phyloP scores from a whole-genome alignment of 805 yeast species.

The Torulaspora microellipsoides region DNA sequence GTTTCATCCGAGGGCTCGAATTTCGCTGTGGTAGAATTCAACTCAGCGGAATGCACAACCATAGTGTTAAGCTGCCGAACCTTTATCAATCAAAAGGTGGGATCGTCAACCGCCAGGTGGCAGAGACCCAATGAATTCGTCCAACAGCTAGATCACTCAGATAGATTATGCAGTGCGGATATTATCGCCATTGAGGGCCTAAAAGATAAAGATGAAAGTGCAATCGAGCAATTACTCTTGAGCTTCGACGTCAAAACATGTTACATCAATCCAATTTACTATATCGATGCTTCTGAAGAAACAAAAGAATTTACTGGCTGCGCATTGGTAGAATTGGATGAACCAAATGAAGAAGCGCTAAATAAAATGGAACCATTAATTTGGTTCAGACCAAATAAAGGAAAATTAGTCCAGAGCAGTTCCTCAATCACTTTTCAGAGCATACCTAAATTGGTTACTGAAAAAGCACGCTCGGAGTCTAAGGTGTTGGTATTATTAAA shows the following conservation, averaged over 20 bases:
- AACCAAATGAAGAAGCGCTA: neutral
- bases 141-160: conserved; percentile 18
- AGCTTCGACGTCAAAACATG: conserved; percentile 7
- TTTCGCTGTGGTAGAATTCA: conserved; percentile 16
- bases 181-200: conserved; percentile 20
- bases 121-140: conserved; percentile 27
- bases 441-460: conserved; percentile 36
- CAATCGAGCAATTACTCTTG: conserved; percentile 6
- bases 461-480: conserved; percentile 24
- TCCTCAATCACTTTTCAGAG: conserved; percentile 33
- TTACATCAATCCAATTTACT: conserved; percentile 12
- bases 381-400: conserved; percentile 25
- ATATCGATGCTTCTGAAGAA: neutral
- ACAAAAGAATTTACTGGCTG: conserved; percentile 25
- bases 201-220: conserved; percentile 10
- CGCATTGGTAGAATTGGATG: conserved; percentile 21
- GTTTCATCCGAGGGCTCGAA: conserved; percentile 1
- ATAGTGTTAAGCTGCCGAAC: conserved; percentile 23
- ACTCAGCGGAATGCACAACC: conserved; percentile 18
- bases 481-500: conserved; percentile 64
- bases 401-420: conserved; percentile 19
- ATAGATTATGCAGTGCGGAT: conserved; percentile 19
- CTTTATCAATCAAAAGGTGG: conserved; percentile 18
- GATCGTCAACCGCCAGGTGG: conserved; percentile 17
- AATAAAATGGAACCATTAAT: conserved; percentile 3